Percentiles rank a stretch among this genome's conserved stretches.
phyloP scores from a whole-genome alignment of 1,284 basidiomycete species.

The Cryptococcus floricola region DNA sequence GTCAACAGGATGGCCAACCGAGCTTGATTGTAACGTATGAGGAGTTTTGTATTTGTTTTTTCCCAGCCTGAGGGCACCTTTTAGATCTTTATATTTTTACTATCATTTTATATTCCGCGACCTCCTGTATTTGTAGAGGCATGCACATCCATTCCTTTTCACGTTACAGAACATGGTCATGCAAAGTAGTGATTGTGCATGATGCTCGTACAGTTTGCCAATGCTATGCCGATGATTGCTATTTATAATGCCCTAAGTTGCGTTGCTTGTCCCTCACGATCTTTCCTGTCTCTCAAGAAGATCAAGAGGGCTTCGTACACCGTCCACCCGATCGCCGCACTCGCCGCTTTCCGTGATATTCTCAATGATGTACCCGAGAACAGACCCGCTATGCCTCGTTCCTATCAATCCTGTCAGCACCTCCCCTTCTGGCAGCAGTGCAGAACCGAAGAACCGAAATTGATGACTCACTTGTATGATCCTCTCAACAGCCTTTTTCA shows the following conservation, averaged over 20 bases:
- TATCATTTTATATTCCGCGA: neutral
- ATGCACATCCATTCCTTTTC: neutral
- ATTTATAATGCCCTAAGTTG: neutral
- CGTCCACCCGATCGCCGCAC: conserved; percentile 86
- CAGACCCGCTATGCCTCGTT: conserved; percentile 71
- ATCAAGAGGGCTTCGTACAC: conserved; percentile 77
- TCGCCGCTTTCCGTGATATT: conserved; percentile 80
- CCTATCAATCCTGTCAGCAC: conserved; percentile 50
- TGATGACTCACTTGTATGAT: conserved; percentile 62
- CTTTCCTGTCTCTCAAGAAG: conserved; percentile 47
- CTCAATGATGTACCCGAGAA: conserved; percentile 81
- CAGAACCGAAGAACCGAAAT: too few species aligned
- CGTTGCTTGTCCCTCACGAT: neutral
- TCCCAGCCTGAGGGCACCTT: neutral
- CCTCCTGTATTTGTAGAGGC: too few species aligned
- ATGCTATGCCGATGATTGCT: neutral
- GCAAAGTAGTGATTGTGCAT: neutral
- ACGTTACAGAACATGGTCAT: neutral
- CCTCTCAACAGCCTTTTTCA: conserved; percentile 61
- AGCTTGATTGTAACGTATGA: neutral
- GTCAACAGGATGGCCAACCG: neutral
- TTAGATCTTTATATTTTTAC: neutral
- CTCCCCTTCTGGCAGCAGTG: too few species aligned
- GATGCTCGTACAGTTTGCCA: too few species aligned
- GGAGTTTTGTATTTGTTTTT: neutral